Evolutionary conservation across 164 flowering plant genomes (phyloP).

Genomic region (Vitis vinifera): ASM3070453v1 NC_081809.1:24495001-24495500

Average conservation of each 20-base stretch:
- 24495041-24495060: conserved; percentile 21
- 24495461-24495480: too few relatives aligned
- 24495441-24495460: too few relatives aligned
- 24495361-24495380: too few relatives aligned
- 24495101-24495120: conserved; percentile 26
- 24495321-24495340: background rate
- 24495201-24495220: background rate
- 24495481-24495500: too few relatives aligned
- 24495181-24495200: conserved; percentile 5
- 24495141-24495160: background rate
- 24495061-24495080: conserved; percentile 17
- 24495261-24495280: conserved; percentile 10
- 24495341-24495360: too few relatives aligned
- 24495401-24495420: too few relatives aligned
- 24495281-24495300: background rate
- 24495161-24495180: conserved; percentile 9
- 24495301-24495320: background rate
- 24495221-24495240: conserved; percentile 7
- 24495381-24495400: too few relatives aligned
- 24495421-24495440: too few relatives aligned
- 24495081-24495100: conserved; percentile 11
- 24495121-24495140: background rate
- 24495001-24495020: too few relatives aligned
- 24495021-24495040: background rate
- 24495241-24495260: conserved; percentile 16